Base-by-base conservation (phyloP, 176 grass and related monocot species). In the Otatea glauca region DNA sequence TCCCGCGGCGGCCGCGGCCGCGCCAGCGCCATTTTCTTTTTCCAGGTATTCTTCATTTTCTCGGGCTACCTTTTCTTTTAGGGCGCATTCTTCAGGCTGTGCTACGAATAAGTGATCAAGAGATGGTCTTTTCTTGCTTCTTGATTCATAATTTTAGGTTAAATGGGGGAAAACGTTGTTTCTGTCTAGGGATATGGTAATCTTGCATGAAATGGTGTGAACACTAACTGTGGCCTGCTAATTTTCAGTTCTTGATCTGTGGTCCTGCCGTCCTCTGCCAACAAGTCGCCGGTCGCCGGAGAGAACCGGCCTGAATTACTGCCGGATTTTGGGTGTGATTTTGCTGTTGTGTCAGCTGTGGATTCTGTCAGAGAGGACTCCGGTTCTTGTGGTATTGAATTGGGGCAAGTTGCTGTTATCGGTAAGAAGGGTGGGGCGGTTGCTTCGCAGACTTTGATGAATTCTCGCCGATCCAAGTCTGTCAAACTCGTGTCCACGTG, bases 381-480 rank as follows among this genome's bases (percentile, higher is more conserved):
- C 0, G 35, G 18, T 83, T 72, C 74, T 15, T 25, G 55, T 5
- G 66, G 13, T 3, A 9, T 6, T 27, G 66, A 72, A 71, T 66
- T 64, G 50, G 59, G 85, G 62, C n/a, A 6, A 13, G 10, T 54
- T 86, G 34, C 2, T 65, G 76, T 4, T 54, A 68, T 53, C 48
- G 68, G 42, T 41, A 50, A 49, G 12, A 9, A 25, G 76, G 49
- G 44, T 6, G 86, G 32, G 62, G 37, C 34, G 16, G 50, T 37
- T 74, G 70, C 71, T 89, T 71, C 51, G 39, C 70, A 29, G 37
- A 23, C 9, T 82, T 89, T 88, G 77, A 95, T 98, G 96, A 98
- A 98, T 95, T 61, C 93, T 44, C 96, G 91, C 75, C 91, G 93
- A 50, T 87, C 96, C 49, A 90, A 42, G 85, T 95, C 96, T 27